Conservation (phyloP, 495 filamentous ascomycete species). For the Filosporella fistucella region DNA sequence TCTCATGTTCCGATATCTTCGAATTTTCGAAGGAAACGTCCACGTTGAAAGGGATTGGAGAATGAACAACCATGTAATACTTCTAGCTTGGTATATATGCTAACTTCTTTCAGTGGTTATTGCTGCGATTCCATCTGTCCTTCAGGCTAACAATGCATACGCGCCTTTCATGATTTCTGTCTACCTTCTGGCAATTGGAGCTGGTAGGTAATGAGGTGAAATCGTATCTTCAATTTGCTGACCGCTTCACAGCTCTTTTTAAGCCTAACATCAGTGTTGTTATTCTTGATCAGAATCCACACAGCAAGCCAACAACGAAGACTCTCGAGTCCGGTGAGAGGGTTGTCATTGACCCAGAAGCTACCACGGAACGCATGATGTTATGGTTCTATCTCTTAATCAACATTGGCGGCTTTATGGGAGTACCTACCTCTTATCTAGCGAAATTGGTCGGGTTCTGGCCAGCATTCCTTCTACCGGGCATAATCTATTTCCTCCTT, state of each 20-base stretch:
- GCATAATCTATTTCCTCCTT: conserved; percentile 51
- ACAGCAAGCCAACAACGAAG: conserved; percentile 34
- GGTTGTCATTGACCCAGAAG: conserved; percentile 54
- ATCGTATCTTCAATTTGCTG: not conserved
- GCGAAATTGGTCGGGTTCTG: conserved; percentile 75
- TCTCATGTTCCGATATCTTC: too few species aligned
- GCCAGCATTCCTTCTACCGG: conserved; percentile 64
- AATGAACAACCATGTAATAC: too few species aligned
- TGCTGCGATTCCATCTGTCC: conserved; percentile 51
- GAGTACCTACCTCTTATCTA: conserved; percentile 43
- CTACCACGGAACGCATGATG: conserved; percentile 55
- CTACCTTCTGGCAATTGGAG: conserved; percentile 54
- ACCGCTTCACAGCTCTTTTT: conserved; percentile 38
- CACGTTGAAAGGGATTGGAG: too few species aligned
- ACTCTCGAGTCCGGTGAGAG: conserved; percentile 50
- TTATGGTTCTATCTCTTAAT: conserved; percentile 59
- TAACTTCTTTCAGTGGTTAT: too few species aligned
- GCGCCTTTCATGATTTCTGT: conserved; percentile 54
- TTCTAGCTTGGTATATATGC: too few species aligned
- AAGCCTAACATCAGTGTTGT: conserved; percentile 59
- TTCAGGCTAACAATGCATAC: conserved; percentile 47
- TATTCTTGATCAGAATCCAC: conserved; percentile 50
- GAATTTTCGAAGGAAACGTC: too few species aligned
- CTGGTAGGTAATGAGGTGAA: conserved; percentile 67
- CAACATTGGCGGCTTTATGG: conserved; percentile 51